Percentiles rank a stretch among this genome's conserved stretches.
Conservation (phyloP, 2,329 filamentous ascomycete species). For the Epichloe sibirici region DNA sequence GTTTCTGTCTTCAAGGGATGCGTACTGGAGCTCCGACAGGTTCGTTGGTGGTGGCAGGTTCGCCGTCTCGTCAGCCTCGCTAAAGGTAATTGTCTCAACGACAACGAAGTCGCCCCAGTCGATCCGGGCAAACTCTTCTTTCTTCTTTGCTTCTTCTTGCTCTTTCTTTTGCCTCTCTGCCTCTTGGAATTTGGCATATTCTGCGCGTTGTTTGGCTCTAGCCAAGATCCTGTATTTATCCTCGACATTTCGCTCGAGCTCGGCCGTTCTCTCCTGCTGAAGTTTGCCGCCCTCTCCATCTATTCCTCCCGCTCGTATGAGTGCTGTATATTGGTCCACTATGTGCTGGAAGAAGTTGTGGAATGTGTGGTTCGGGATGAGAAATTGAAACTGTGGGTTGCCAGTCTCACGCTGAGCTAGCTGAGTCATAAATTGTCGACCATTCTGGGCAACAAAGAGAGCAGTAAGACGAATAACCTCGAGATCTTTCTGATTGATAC, state of each 20-base stretch:
- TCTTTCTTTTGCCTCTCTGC: slow-evolving; percentile 80
- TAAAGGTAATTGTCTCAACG: slow-evolving; percentile 89
- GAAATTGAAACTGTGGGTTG: slow-evolving; percentile 93
- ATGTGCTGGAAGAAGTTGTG: slow-evolving; percentile 91
- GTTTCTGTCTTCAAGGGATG: slow-evolving; percentile 89
- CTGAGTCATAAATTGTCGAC: slow-evolving; percentile 80
- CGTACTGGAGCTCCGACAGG: slow-evolving; percentile 83
- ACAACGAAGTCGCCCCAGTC: slow-evolving; percentile 98
- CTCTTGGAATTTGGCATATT: slow-evolving; percentile 77
- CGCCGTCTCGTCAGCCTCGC: slow-evolving; percentile 72
- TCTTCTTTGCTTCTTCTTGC: slow-evolving; percentile 74
- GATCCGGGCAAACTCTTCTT: slow-evolving; percentile 65
- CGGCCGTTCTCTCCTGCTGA: slow-evolving; percentile 58
- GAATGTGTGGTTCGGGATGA: slow-evolving; percentile 88
- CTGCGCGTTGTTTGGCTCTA: slow-evolving; percentile 72
- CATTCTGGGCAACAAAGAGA: slow-evolving; percentile 85
- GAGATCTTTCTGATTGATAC: slow-evolving; percentile 89
- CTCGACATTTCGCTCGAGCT: slow-evolving; percentile 61
- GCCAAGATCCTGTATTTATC: slow-evolving; percentile 73
- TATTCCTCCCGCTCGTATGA: slow-evolving; percentile 56
- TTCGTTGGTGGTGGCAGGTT: slow-evolving; percentile 82
- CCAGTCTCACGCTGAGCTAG: slow-evolving; percentile 78
- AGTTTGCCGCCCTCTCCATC: slow-evolving; percentile 55
- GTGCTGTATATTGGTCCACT: slow-evolving; percentile 82
- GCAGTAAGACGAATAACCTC: slow-evolving; percentile 66